These are phyloP conservation scores for Teratosphaeria zuluensis DNA, from an alignment of 2,329 filamentous ascomycete genomes.

Conservation along the genomic window DNA sequence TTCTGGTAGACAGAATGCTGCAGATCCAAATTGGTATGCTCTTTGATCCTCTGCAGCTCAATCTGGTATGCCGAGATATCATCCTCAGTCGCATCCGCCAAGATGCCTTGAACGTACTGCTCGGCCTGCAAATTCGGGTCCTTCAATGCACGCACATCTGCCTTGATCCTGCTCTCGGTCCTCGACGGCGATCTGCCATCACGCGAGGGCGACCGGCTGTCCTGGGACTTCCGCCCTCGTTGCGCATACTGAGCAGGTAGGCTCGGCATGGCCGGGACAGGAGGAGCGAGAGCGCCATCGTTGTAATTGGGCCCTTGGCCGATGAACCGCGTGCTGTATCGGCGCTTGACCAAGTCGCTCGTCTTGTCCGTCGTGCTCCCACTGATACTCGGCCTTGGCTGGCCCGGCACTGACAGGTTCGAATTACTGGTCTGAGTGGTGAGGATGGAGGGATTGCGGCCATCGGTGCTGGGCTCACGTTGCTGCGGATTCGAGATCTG, in stretches of 20 bases:
- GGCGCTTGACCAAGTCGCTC: constrained; percentile 79
- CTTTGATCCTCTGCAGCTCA: constrained; percentile 65
- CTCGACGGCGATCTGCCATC: constrained; percentile 31
- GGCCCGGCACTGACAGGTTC: constrained; percentile 4
- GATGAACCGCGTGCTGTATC: constrained; percentile 81
- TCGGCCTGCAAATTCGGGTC: constrained; percentile 73
- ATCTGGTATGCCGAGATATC: constrained; percentile 77
- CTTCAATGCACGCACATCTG: constrained; percentile 68
- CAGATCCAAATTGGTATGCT: constrained; percentile 68
- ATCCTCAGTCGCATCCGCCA: constrained; percentile 77
- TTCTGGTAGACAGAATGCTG: constrained; percentile 97
- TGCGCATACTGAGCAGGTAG: constrained; percentile 48
- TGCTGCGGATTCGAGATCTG: constrained; percentile 33
- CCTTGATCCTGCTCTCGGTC: constrained; percentile 42
- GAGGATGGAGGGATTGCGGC: constrained; percentile 15
- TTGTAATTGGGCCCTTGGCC: constrained; percentile 58
- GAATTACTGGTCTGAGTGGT: constrained; percentile 10
- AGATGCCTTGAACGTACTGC: constrained; percentile 52
- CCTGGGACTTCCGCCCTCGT: neutral
- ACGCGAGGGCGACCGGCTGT: constrained; percentile 1
- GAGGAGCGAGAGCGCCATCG: constrained; percentile 50
- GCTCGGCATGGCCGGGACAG: constrained; percentile 49
- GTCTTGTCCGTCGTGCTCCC: constrained; percentile 37
- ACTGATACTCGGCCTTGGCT: constrained; percentile 20
- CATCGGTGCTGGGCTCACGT: constrained; percentile 11